Conservation (phyloP, 2,329 filamentous ascomycete species). For the Emergomyces africanus region DNA sequence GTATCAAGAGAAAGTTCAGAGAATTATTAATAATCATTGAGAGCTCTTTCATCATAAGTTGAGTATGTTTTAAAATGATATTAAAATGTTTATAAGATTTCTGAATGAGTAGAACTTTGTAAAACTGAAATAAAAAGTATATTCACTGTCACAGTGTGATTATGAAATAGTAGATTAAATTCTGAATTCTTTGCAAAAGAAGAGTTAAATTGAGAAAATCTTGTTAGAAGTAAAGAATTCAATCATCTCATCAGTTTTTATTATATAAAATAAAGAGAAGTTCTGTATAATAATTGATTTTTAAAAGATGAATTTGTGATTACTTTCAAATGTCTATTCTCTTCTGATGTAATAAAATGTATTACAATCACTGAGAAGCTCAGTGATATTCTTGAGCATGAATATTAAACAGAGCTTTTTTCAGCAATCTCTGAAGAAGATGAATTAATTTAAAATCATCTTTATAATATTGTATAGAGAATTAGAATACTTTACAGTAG, state of each 20-base stretch:
- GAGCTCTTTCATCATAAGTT: neutral
- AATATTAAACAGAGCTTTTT: slow-evolving; percentile 1
- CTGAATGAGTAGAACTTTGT: neutral
- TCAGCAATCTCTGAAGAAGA: neutral
- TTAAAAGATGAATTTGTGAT: neutral
- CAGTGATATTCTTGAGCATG: neutral
- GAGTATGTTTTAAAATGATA: neutral
- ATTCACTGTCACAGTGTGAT: neutral
- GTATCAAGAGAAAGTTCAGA: neutral
- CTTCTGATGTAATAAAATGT: neutral
- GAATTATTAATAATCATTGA: neutral
- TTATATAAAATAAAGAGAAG: neutral
- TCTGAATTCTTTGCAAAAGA: neutral
- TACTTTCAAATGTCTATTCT: neutral
- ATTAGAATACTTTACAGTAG: neutral
- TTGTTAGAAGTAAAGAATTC: neutral
- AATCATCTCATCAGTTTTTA: neutral
- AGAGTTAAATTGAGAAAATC: neutral
- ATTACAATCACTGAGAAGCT: neutral
- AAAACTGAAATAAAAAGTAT: neutral
- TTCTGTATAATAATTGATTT: neutral
- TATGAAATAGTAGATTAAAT: neutral
- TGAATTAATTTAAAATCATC: neutral
- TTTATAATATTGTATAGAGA: neutral
- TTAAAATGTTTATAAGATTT: neutral